Percentiles rank a stretch among this genome's conserved stretches.
Conservation (phyloP, 2,329 filamentous ascomycete species). For the Aspergillus piperis region DNA sequence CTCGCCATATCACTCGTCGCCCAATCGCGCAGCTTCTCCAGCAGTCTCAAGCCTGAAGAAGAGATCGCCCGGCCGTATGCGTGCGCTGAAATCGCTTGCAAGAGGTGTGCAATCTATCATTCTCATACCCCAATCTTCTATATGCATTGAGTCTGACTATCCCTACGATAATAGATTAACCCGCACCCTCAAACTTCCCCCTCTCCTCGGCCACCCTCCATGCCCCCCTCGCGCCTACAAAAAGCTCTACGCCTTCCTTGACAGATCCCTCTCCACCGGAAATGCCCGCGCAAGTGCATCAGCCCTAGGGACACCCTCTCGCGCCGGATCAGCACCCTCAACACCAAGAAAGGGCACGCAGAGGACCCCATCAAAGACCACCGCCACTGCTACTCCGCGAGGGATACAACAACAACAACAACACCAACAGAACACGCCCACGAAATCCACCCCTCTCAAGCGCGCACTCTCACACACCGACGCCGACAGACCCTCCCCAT, state of each 20-base stretch:
- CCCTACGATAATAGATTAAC: conserved; percentile 63
- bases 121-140: not conserved
- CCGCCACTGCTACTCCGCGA: conserved; percentile 26
- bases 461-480: conserved; percentile 31
- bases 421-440: conserved; percentile 37
- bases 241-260: conserved; percentile 77
- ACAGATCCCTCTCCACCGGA: conserved; percentile 61
- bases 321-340: conserved; percentile 35
- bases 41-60: conserved; percentile 78
- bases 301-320: conserved; percentile 34
- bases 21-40: conserved; percentile 76
- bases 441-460: conserved; percentile 43
- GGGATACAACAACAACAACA: conserved; percentile 25
- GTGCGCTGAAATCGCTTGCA: conserved; percentile 87
- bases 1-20: conserved; percentile 73
- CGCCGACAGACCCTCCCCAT: conserved; percentile 21
- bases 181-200: conserved; percentile 72
- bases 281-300: conserved; percentile 32
- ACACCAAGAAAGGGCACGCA: conserved; percentile 37
- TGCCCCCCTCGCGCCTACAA: conserved; percentile 80
- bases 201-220: conserved; percentile 73
- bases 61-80: conserved; percentile 83
- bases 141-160: not conserved
- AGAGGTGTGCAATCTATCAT: conserved; percentile 57
- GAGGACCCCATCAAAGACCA: conserved; percentile 32